Evolutionary conservation across 164 flowering plant genomes (phyloP).

Genomic region (Vitis labrusca): DNA sequence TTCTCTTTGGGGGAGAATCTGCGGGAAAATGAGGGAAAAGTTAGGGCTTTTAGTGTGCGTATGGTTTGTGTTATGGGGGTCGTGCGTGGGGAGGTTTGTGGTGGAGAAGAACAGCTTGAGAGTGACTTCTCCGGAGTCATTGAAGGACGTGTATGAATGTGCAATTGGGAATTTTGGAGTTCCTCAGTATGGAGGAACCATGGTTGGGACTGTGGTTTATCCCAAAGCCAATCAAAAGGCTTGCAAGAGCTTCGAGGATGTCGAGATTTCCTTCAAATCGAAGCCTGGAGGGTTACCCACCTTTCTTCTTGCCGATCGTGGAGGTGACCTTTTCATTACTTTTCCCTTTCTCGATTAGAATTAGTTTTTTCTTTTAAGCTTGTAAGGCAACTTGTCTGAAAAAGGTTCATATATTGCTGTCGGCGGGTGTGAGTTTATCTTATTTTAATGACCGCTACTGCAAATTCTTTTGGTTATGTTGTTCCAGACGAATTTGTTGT

Average conservation of each 20-base stretch:
- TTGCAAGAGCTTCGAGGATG: conserved; percentile 63
- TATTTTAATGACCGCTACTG: too few relatives aligned
- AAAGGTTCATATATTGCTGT: not conserved
- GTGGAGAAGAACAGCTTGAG: conserved; percentile 95
- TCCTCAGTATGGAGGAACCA: conserved; percentile 89
- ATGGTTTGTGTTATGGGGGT: conserved; percentile 37
- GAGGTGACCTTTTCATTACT: conserved; percentile 45
- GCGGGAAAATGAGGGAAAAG: conserved; percentile 42
- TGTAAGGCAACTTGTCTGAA: not conserved
- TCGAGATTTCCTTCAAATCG: conserved; percentile 59
- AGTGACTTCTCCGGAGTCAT: conserved; percentile 67
- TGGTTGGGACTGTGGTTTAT: conserved; percentile 72
- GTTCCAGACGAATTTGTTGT: not conserved
- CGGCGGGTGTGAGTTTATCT: too few relatives aligned
- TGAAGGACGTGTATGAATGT: conserved; percentile 72
- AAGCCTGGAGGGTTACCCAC: conserved; percentile 76
- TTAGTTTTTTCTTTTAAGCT: not conserved
- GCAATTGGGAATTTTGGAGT: conserved; percentile 97
- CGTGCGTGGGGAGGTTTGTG: conserved; percentile 66
- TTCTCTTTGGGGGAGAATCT: conserved; percentile 5
- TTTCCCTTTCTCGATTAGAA: not conserved
- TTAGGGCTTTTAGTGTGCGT: conserved; percentile 35
- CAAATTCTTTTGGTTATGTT: not conserved
- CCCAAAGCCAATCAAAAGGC: conserved; percentile 78
- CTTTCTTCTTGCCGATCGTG: conserved; percentile 80